Base-by-base conservation (phyloP, 441 rosid species). In the Cnidoscolus chayamansa region DNA sequence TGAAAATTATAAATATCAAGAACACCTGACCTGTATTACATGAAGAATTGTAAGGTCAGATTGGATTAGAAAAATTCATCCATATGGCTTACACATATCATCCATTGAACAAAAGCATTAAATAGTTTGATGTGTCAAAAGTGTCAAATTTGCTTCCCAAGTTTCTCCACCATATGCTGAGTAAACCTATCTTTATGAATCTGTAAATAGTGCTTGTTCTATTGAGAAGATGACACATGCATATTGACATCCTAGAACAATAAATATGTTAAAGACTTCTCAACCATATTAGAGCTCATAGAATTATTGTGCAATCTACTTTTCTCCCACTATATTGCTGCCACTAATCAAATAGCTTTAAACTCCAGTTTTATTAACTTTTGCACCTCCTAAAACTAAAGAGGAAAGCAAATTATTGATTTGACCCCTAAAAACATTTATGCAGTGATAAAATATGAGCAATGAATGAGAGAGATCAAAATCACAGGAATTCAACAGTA, bases 21-120 rank as follows among this genome's bases (percentile, higher is more conserved):
- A 81, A 95, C 87, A 72, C 98, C 99, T 0, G 99, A 95, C 99
- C 98, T 93, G 83, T 81, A 79, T 43, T 50, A n/a, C 51, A 47
- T 10, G 31, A 47, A 25, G 1, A 43, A 58, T 31, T 43, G 57
- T 43, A 59, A 40, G 10, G 10, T 31, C 48, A 77, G 40, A 64
- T 45, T 16, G 1, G 13, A 61, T 3, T n/a, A 32, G 60, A 35
- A 73, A 9, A 45, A 69, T 30, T 2, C 20, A 49, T 31, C 50
- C 40, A 48, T 1, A 32, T 67, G 12, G 49, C 7, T 13, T 35
- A n/a, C 10, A 2, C 5, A 53, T 0, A 72, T 25, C 0, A 32
- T 19, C 54, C 50, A 63, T 40, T 10, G 45, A 37, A 40, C 1
- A 16, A 19, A 10, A 10, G 35, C 2, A 10, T 12, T 53, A 48